Base-by-base conservation (phyloP, 2,329 filamentous ascomycete species). In the Cladophialophora immunda region DNA sequence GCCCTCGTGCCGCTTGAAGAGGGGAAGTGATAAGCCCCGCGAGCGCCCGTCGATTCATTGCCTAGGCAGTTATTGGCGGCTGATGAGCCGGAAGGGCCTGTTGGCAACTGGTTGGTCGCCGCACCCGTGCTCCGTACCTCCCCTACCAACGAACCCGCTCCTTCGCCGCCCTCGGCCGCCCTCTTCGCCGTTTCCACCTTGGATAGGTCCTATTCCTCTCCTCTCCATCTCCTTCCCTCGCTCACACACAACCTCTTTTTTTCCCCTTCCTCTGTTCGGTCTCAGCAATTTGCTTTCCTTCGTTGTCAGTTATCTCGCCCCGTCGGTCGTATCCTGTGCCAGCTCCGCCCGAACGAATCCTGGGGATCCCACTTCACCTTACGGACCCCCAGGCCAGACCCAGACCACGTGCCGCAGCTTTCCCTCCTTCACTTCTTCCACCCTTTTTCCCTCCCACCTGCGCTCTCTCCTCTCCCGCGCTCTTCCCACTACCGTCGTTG, bases 391-490 rank as follows among this genome's bases (percentile, higher is more conserved):
- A n/a, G 25, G 19, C 30, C 56, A 50, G 34, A 17, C 32, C 59
- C 32, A n/a, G 59, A 38, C 30, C 57, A 25, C 56, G 41, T 61
- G 36, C 57, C 52, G 30, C 59, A 52, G 62, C 53, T 56, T 68
- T 27, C 54, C 56, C 30, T 62, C 41, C 47, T 58, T 52, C 41
- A 57, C 63, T 56, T 59, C 34, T 50, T 41, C 50, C 34, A 41
- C 61, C 58, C 45, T 59, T 57, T 62, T n/a, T 50, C 27, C 29
- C 38, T 36, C 17, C 62, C 57, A 34, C 36, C 59, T 53, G 29
- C 50, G 29, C 54, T 58, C 41, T 30, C 29, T 30, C 29, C 45
- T 32, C 34, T 56, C 47, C 38, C 41, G 58, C 34, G 29, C 54
- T 50, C 53, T 58, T 53, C 38, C 27, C 22, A 32, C 52, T 32